These are phyloP conservation scores for Thymus quinquecostatus DNA, from an alignment of 257 asterid genomes.

Conservation along the genomic window DNA sequence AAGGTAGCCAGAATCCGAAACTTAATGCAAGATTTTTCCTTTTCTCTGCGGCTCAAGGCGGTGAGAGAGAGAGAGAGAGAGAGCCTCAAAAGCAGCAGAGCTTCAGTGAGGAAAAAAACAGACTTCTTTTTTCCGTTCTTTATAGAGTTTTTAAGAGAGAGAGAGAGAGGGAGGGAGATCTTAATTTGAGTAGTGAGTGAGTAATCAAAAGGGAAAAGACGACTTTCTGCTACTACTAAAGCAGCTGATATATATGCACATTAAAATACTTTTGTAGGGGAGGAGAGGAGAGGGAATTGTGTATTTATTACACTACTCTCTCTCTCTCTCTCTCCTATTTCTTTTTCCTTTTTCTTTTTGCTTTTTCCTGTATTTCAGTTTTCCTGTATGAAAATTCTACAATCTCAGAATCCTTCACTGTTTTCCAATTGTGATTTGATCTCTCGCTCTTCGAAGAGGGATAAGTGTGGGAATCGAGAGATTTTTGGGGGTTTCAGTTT, in stretches of 20 bases:
- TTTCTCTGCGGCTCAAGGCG: slow-evolving; percentile 36
- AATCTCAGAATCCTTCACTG: slow-evolving; percentile 20
- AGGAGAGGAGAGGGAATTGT: not conserved
- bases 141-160: slow-evolving; percentile 29
- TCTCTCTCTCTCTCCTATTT: not conserved
- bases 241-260: slow-evolving; percentile 35
- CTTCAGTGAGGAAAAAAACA: slow-evolving; percentile 28
- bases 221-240: slow-evolving; percentile 39
- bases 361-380: not conserved
- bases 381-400: slow-evolving; percentile 14
- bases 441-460: slow-evolving; percentile 33
- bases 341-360: not conserved
- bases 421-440: slow-evolving; percentile 36
- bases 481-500: slow-evolving; percentile 30
- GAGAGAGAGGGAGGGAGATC: not conserved
- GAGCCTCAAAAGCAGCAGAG: slow-evolving; percentile 33
- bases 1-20: not conserved
- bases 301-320: slow-evolving; percentile 26
- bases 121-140: slow-evolving; percentile 26
- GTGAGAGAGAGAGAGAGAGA: not conserved
- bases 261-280: slow-evolving; percentile 16
- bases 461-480: slow-evolving; percentile 28
- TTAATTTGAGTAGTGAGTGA: slow-evolving; percentile 30
- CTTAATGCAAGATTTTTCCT: slow-evolving; percentile 28
- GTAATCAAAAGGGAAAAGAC: slow-evolving; percentile 22